Base-by-base conservation (phyloP, 768 basidiomycete genomes). In the Filobasidium floriforme region DNA sequence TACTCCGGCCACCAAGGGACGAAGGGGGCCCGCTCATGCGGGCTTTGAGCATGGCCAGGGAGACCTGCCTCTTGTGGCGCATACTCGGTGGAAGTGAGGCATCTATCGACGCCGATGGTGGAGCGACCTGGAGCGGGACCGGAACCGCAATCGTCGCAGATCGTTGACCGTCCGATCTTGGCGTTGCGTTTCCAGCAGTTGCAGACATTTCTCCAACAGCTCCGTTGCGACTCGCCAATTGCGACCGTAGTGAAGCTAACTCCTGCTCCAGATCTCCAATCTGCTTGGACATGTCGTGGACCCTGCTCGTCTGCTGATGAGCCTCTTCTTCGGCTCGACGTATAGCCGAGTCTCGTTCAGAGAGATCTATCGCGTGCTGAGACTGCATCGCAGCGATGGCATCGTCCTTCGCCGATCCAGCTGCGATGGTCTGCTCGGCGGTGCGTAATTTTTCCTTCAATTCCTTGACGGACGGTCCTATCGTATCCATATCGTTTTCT, bases 1-100 rank as follows among this genome's bases (percentile, higher is more conserved):
- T 55, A 65, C 66, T 66, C 44, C 29, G 24, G 10, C 64, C 49
- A 10, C 60, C 11, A 41, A 65, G 40, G 41, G 63, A 26, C 37
- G 62, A 15, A 46, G 62, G 43, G 7, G 41, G 52, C 29, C 32
- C 64, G 29, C 57, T 73, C 77, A 78, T 75, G 28, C 77, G 61
- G 11, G 77, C 76, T 69, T 76, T 76, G 9, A 78, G 67, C 15
- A 73, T 71, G 6, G 72, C 67, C 24, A 78, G 63, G 18, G 76
- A 76, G 9, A 74, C 67, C 61, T 76, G 75, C n/a, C 77, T 71
- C 63, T 76, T 76, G 67, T 76, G 76, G 24, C 75, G 49, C 10
- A 75, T 73, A n/a, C 66, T 59, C 1, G 75, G 69, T 18, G 77
- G 73, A 9, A 78, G 69, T 19, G 70, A 70, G 7, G 72, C 68